Conservation (phyloP, 129 eudicot genomes). For the Centrapalus pauciflorus region DNA sequence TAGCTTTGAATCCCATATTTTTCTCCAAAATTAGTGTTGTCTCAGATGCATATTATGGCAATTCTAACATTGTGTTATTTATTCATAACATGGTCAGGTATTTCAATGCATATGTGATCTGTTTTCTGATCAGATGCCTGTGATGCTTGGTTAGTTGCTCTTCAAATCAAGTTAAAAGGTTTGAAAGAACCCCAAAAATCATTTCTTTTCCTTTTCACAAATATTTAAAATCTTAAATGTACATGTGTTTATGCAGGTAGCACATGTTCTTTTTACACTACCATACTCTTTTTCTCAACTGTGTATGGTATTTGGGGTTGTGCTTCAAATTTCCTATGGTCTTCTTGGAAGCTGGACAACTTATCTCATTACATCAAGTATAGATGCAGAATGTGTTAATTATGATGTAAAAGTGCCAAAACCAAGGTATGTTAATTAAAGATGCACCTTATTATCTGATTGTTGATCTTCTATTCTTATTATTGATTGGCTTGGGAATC, state of each 20-base stretch:
- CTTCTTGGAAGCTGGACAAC: constrained; percentile 91
- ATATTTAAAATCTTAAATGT: constrained; percentile 6
- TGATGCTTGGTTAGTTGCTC: constrained; percentile 91
- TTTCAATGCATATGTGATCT: no score
- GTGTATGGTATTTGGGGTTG: constrained; percentile 75
- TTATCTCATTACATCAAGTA: constrained; percentile 81
- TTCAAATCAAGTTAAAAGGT: constrained; percentile 43
- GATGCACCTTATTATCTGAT: no score
- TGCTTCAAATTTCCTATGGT: constrained; percentile 70
- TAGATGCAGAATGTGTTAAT: constrained; percentile 58
- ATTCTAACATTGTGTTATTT: no score
- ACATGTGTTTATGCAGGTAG: constrained; percentile 54
- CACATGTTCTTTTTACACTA: constrained; percentile 77
- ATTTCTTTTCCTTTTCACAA: neutral
- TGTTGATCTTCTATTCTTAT: no score
- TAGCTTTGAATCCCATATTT: no score
- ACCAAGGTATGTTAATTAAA: no score
- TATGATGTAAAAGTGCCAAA: no score
- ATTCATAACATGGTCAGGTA: no score
- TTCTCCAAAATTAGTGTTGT: no score
- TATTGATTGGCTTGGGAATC: no score
- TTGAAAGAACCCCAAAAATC: neutral
- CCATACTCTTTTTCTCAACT: constrained; percentile 89
- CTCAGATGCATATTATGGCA: no score
- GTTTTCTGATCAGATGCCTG: no score